Conservation (phyloP, 2,329 filamentous ascomycete genomes). For the Colletotrichum incanum region DNA sequence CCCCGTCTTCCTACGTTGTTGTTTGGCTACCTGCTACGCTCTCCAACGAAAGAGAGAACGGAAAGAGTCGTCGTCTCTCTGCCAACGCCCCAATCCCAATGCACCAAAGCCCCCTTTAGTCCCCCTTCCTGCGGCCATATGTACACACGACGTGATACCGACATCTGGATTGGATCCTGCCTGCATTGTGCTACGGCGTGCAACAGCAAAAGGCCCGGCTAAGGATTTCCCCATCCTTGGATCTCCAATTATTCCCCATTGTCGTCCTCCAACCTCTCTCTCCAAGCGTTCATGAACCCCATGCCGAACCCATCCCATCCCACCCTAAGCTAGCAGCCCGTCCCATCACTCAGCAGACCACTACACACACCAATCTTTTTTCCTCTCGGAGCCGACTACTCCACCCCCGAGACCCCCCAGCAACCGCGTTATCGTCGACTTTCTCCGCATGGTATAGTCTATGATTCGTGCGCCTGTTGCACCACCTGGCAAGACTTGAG, state of each 20-base stretch:
- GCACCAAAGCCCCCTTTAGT: neutral
- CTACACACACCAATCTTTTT: slow-evolving; percentile 6
- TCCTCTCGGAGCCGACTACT: slow-evolving; percentile 25
- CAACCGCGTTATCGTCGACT: slow-evolving; percentile 30
- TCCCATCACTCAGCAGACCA: slow-evolving; percentile 2
- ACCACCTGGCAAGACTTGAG: slow-evolving; percentile 12
- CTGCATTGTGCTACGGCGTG: neutral
- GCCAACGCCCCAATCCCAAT: slow-evolving; percentile 6
- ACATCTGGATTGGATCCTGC: neutral
- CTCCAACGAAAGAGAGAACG: slow-evolving; percentile 20
- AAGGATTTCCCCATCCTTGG: neutral
- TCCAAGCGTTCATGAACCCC: neutral
- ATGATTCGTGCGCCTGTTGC: slow-evolving; percentile 41
- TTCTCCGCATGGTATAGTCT: slow-evolving; percentile 29
- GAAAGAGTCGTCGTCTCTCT: neutral
- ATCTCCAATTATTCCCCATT: slow-evolving; percentile 19
- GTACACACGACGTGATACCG: neutral
- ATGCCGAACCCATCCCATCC: slow-evolving; percentile 1
- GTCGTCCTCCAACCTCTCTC: slow-evolving; percentile 1
- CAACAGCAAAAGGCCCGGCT: neutral
- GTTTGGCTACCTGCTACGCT: neutral
- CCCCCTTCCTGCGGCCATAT: neutral
- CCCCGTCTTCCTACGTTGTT: slow-evolving; percentile 18
- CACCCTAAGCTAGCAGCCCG: neutral
- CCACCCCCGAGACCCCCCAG: slow-evolving; percentile 29